These are phyloP conservation scores for Acacia pycnantha DNA, from an alignment of 331 rosid species.

Conservation along the genomic window DNA sequence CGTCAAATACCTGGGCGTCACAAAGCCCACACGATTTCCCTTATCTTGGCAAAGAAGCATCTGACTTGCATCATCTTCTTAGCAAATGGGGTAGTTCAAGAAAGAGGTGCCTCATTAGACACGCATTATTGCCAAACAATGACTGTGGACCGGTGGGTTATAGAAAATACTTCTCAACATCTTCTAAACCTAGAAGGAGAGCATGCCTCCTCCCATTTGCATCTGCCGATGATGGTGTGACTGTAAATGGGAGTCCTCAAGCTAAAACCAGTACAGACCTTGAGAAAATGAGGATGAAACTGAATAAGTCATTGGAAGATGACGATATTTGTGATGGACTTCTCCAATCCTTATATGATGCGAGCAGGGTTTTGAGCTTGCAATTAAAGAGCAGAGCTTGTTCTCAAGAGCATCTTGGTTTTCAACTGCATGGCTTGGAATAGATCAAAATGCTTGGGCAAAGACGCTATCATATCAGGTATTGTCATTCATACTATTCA, in stretches of 20 bases:
- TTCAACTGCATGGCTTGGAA: slow-evolving; percentile 85
- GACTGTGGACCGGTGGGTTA: slow-evolving; percentile 32
- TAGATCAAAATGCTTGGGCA: slow-evolving; percentile 88
- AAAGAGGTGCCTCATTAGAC: slow-evolving; percentile 56
- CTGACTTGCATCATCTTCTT: slow-evolving; percentile 41
- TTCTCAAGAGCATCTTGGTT: slow-evolving; percentile 64
- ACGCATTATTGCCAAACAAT: slow-evolving; percentile 42
- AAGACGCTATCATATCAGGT: slow-evolving; percentile 90
- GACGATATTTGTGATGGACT: slow-evolving; percentile 76
- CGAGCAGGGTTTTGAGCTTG: slow-evolving; percentile 89
- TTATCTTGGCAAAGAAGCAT: slow-evolving; percentile 41
- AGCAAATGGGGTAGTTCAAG: slow-evolving; percentile 66
- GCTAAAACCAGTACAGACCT: slow-evolving; percentile 61
- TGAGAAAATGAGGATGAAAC: slow-evolving; percentile 64
- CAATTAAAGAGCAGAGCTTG: slow-evolving; percentile 71
- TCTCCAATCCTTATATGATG: slow-evolving; percentile 83
- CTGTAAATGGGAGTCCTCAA: slow-evolving; percentile 81
- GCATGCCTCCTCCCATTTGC: slow-evolving; percentile 43
- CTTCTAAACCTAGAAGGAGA: slow-evolving; percentile 46
- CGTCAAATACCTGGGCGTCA: slow-evolving; percentile 55
- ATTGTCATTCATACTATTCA: slow-evolving; percentile 13
- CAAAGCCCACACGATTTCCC: slow-evolving; percentile 33
- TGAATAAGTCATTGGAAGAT: slow-evolving; percentile 61
- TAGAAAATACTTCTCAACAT: slow-evolving; percentile 44
- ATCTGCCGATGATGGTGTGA: slow-evolving; percentile 75